A percentile compares a stretch with the other conserved stretches of the same genome.
phyloP scores from a whole-genome alignment of 345 rosid genomes.

The Eucalyptus cloeziana region DNA sequence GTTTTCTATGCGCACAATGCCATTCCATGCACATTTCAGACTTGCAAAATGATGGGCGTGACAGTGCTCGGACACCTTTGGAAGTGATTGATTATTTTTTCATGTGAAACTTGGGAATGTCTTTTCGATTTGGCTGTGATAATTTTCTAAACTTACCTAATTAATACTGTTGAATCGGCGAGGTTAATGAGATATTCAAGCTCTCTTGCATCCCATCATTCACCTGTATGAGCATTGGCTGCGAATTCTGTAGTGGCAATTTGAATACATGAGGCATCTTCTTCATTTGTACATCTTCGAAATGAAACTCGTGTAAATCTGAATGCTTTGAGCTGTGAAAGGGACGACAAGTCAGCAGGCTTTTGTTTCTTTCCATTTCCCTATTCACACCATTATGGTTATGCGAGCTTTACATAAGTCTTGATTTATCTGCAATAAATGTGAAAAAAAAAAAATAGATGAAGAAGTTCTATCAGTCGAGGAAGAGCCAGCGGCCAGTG shows the following conservation, averaged over 20 bases:
- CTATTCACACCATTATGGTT: neutral
- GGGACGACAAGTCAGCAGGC: neutral
- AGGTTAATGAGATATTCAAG: neutral
- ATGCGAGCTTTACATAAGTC: neutral
- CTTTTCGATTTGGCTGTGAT: neutral
- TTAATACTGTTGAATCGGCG: neutral
- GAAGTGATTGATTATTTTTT: neutral
- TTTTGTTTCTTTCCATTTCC: neutral
- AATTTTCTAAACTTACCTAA: neutral
- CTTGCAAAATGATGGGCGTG: neutral
- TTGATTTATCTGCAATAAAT: neutral
- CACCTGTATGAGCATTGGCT: neutral
- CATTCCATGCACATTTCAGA: neutral
- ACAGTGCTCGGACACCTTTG: neutral
- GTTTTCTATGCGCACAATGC: neutral
- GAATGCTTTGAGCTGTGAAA: neutral
- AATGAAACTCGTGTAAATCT: neutral
- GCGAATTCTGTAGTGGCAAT: neutral
- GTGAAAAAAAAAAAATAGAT: conserved; percentile 11
- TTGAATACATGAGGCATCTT: neutral
- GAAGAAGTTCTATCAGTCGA: conserved; percentile 60
- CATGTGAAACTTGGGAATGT: neutral
- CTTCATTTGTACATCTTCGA: neutral
- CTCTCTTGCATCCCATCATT: neutral
- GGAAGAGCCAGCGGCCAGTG: conserved; percentile 35